phyloP scores from a whole-genome alignment of 306 rosid species.

The Glycine soja region DNA sequence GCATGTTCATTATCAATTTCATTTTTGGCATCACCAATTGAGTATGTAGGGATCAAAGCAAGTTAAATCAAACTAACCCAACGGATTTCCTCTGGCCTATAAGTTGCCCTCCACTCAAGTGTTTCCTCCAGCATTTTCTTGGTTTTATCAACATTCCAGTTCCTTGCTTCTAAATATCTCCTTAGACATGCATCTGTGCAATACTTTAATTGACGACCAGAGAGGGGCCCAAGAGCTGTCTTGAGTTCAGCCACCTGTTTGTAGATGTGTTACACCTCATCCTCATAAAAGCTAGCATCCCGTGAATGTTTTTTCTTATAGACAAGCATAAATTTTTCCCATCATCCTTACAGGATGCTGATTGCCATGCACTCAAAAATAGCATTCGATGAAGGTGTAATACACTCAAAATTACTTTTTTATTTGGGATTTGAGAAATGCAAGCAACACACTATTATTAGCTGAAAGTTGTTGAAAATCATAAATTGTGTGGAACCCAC shows the following conservation, averaged over 20 bases:
- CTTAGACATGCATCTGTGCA: slow-evolving; percentile 77
- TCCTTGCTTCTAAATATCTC: slow-evolving; percentile 85
- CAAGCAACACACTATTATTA: neutral
- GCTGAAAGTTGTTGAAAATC: neutral
- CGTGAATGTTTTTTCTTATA: neutral
- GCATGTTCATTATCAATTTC: slow-evolving; percentile 13
- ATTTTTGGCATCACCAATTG: slow-evolving; percentile 24
- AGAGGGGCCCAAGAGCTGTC: slow-evolving; percentile 67
- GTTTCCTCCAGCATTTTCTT: slow-evolving; percentile 89
- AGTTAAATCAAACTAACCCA: slow-evolving; percentile 67
- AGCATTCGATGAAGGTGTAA: too few relatives aligned
- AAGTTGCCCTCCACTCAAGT: slow-evolving; percentile 82
- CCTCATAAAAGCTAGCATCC: slow-evolving; percentile 18
- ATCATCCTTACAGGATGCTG: slow-evolving; percentile 22
- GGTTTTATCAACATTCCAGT: slow-evolving; percentile 80
- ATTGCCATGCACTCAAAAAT: neutral
- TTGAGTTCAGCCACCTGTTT: slow-evolving; percentile 77
- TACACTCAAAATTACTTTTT: slow-evolving; percentile 24
- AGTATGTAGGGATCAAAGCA: neutral
- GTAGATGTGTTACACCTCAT: slow-evolving; percentile 1
- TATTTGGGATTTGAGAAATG: neutral
- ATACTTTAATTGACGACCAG: slow-evolving; percentile 73
- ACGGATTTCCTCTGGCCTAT: slow-evolving; percentile 88
- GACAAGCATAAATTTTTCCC: neutral
- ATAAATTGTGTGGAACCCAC: neutral